Percentiles rank a stretch among this genome's conserved stretches.
These are phyloP conservation scores for Rhodomyrtus tomentosa DNA, from an alignment of 345 rosid species.

Conservation along the genomic window DNA sequence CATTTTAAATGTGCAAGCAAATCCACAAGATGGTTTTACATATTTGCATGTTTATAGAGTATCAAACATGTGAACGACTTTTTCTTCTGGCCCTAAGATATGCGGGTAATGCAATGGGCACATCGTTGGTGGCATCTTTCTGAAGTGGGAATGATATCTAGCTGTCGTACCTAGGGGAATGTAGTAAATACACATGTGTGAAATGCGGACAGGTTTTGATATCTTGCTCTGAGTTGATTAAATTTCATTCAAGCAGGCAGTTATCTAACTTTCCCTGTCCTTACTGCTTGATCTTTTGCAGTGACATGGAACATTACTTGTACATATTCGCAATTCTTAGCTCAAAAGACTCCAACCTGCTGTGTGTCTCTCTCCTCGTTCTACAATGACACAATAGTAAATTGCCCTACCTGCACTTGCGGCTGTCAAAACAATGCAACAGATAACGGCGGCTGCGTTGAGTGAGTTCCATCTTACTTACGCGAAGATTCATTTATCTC, in stretches of 20 bases:
- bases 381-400: constrained; percentile 29
- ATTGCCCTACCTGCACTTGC: constrained; percentile 33
- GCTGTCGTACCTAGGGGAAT: not conserved
- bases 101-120: too few relatives aligned
- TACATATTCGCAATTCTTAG: constrained; percentile 35
- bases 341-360: constrained; percentile 30
- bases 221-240: not conserved
- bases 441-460: constrained; percentile 13
- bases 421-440: constrained; percentile 23
- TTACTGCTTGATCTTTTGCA: constrained; percentile 6
- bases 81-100: not conserved
- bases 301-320: constrained; percentile 53
- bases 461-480: constrained; percentile 6
- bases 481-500: not conserved
- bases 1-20: not conserved
- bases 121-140: not conserved
- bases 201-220: not conserved
- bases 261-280: not conserved
- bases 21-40: not conserved
- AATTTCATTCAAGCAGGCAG: not conserved
- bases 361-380: constrained; percentile 49
- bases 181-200: not conserved
- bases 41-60: not conserved
- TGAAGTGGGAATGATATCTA: not conserved
- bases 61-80: not conserved